These are phyloP conservation scores for Acorus gramineus DNA, from an alignment of 106 monocot species.

Conservation along the genomic window DNA sequence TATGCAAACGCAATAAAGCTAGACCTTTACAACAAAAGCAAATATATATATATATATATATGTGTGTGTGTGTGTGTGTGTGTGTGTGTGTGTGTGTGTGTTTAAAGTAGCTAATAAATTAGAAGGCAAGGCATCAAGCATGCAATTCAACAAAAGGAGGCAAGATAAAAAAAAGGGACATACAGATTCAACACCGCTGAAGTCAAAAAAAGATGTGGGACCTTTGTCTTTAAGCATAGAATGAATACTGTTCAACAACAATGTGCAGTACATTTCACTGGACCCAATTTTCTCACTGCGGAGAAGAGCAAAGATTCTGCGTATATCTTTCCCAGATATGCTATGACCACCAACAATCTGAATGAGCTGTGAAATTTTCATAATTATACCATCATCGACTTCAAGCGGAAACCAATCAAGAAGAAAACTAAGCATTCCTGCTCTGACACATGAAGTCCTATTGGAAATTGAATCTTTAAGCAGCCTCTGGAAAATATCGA, in stretches of 20 bases:
- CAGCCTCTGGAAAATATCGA: constrained; percentile 58
- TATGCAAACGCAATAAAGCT: too few relatives aligned
- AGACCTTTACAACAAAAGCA: too few relatives aligned
- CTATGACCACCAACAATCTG: constrained; percentile 91
- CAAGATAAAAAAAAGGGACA: constrained; percentile 11
- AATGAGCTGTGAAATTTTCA: constrained; percentile 67
- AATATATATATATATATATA: too few relatives aligned
- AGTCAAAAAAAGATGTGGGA: constrained; percentile 93
- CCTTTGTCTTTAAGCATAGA: constrained; percentile 93
- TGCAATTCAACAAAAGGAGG: too few relatives aligned
- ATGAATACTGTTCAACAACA: constrained; percentile 61
- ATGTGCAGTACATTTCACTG: constrained; percentile 40
- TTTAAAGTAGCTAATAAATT: too few relatives aligned
- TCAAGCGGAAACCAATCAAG: constrained; percentile 86
- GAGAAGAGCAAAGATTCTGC: constrained; percentile 89
- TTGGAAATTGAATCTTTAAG: constrained; percentile 78
- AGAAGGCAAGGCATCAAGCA: too few relatives aligned
- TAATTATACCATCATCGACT: constrained; percentile 40
- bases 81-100: too few relatives aligned
- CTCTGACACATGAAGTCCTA: constrained; percentile 61
- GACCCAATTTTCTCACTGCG: constrained; percentile 50
- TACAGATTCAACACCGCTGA: constrained; percentile 81
- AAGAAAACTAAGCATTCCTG: constrained; percentile 81
- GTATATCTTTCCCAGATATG: constrained; percentile 88
- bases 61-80: too few relatives aligned